phyloP scores from a whole-genome alignment of 2,329 filamentous ascomycete genomes.

The Xylariaceae sp. region DNA sequence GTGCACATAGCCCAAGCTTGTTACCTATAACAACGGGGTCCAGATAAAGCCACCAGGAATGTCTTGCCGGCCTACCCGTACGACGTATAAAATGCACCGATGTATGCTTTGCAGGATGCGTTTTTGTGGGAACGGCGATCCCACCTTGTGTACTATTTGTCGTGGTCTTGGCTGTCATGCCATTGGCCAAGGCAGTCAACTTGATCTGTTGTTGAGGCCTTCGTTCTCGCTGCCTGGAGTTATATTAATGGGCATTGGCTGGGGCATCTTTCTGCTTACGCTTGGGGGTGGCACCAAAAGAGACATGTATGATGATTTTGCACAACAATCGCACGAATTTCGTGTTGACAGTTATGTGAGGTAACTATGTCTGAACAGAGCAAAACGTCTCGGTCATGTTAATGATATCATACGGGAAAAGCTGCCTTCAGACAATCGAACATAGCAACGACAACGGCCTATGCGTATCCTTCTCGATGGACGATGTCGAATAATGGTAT shows the following conservation, averaged over 20 bases:
- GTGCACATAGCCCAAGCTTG: too few relatives aligned
- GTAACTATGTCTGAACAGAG: conserved; percentile 8
- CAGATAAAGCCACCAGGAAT: not conserved
- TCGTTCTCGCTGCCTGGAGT: not conserved
- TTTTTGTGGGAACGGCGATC: not conserved
- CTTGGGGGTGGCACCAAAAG: not conserved
- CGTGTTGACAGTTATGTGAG: conserved; percentile 2
- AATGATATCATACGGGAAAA: conserved; percentile 6
- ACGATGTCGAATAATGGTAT: conserved; percentile 17
- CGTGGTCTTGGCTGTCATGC: not conserved
- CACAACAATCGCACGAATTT: not conserved
- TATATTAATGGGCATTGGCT: not conserved
- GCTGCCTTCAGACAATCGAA: not conserved
- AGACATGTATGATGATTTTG: not conserved
- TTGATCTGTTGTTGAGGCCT: not conserved
- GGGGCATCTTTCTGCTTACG: not conserved
- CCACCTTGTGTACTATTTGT: not conserved
- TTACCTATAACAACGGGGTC: not conserved
- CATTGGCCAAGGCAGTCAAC: not conserved
- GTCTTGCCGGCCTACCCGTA: conserved; percentile 8
- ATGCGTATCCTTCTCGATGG: conserved; percentile 7
- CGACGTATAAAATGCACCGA: not conserved
- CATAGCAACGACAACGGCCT: conserved; percentile 1
- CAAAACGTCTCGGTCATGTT: conserved; percentile 6
- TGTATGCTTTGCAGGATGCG: not conserved